Evolutionary conservation across 169 alveolate genomes (phyloP).

Genomic region (Amoebophrya sp.): DNA sequence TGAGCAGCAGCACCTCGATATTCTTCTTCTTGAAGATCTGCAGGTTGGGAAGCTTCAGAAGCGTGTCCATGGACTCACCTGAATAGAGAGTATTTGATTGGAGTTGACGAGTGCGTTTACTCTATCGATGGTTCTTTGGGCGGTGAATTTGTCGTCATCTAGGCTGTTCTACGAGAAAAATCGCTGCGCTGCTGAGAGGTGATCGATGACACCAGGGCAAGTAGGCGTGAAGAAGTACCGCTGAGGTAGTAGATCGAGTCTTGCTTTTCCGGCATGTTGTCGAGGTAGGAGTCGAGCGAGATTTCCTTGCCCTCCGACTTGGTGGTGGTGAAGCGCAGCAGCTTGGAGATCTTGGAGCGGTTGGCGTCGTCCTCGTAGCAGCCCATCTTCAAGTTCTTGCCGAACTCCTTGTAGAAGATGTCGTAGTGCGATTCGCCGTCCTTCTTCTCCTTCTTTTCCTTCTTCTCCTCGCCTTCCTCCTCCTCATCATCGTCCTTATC

Average conservation of each 20-base stretch:
- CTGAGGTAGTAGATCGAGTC: constrained; percentile 79
- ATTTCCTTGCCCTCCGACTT: constrained; percentile 55
- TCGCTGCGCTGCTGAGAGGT: too few species aligned
- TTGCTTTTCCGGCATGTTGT: constrained; percentile 80
- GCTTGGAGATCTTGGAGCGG: constrained; percentile 75
- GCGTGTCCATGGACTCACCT: constrained; percentile 43
- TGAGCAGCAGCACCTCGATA: constrained; percentile 80
- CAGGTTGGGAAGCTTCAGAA: constrained; percentile 74
- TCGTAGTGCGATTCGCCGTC: constrained; percentile 46
- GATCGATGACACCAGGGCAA: too few species aligned
- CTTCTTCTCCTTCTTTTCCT: constrained; percentile 44
- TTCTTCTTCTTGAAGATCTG: constrained; percentile 76
- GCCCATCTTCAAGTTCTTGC: constrained; percentile 79
- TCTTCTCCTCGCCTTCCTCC: constrained; percentile 29
- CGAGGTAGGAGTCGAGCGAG: constrained; percentile 71
- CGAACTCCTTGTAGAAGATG: constrained; percentile 77
- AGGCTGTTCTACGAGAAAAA: too few species aligned
- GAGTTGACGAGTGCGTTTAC: too few species aligned
- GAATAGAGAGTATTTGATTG: too few species aligned
- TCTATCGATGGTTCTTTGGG: too few species aligned
- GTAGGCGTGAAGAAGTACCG: too few species aligned
- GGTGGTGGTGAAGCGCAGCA: constrained; percentile 74
- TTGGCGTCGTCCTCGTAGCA: constrained; percentile 88
- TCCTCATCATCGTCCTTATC: constrained; percentile 54
- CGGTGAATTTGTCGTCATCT: too few species aligned